Evolutionary conservation across 768 basidiomycete genomes (phyloP), one percentile per base, ranked within the genome.

Genomic region (Amanita exitialis): DNA sequence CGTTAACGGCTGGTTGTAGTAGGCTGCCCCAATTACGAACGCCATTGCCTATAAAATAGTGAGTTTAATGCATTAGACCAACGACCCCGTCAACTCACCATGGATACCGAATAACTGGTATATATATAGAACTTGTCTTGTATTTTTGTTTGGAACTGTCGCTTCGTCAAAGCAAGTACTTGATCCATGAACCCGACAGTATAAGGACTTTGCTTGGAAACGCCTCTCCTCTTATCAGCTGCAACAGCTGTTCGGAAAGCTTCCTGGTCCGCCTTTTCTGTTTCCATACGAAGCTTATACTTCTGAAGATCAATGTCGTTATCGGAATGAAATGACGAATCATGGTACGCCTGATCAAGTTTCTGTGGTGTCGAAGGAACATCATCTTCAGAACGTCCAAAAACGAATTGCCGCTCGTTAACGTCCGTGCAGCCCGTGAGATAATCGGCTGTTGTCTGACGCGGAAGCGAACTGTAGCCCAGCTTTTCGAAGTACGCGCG

Each of bases 391-490:
- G 81, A 78, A 20, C 73, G 76, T 6, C 83, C 87, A 2, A 75
- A 67, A 0, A 80, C 77, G 57, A 86, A 84, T 61, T 82, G 84
- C 25, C 91, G 86, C 68, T 95, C 90, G 58, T 91, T 89, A 0
- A 82, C 77, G 59, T 90, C 88, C 2, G 92, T 86, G 65, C 83
- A 85, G 6, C 84, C 84, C 18, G 87, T 88, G 18, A 93, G 75
- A 64, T 87, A 93, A 62, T 93, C 90, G 8, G 90, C 80, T 12
- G 86, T 88, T 56, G 81, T 89, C 64, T 93, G 90, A 34, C 90
- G 82, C 49, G 86, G 84, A 21, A 87, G 78, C 16, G 86, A 55
- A 34, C 77, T 77, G 66, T 81, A 90, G 15, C 90, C 89, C 41
- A 90, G 68, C 25, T 65, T 64, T 57, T 87, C 78, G 57, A 96